phyloP scores from a whole-genome alignment of 805 yeast species.

The Priceomyces haplophilus region DNA sequence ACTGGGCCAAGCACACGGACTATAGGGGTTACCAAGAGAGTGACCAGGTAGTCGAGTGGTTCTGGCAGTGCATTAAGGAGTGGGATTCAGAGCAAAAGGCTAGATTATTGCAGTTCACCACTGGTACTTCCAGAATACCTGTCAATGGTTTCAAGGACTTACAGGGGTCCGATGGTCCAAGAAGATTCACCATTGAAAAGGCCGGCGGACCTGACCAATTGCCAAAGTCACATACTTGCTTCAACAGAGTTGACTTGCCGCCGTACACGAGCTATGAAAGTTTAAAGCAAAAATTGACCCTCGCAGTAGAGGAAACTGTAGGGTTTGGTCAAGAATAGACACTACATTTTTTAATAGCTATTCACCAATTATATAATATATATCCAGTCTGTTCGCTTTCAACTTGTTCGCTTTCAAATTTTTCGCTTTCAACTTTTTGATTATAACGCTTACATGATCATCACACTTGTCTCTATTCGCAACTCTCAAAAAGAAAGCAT shows the following conservation, averaged over 20 bases:
- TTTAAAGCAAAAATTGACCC: slow-evolving; percentile 82
- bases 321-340: slow-evolving; percentile 95
- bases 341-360: neutral
- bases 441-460: too few relatives aligned
- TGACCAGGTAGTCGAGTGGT: slow-evolving; percentile 97
- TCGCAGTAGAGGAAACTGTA: slow-evolving; percentile 98
- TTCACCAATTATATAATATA: neutral
- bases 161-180: slow-evolving; percentile 99
- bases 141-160: slow-evolving; percentile 98
- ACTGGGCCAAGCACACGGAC: slow-evolving; percentile 99
- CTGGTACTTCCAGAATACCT: slow-evolving; percentile 98
- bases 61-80: slow-evolving; percentile 89
- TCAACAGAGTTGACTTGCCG: slow-evolving; percentile 97
- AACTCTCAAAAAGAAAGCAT: too few relatives aligned
- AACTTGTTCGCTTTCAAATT: neutral
- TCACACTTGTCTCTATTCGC: too few relatives aligned
- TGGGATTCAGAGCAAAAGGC: slow-evolving; percentile 98
- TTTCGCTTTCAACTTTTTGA: too few relatives aligned
- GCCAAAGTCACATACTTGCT: slow-evolving; percentile 98
- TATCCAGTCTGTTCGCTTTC: neutral
- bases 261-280: slow-evolving; percentile 83
- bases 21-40: slow-evolving; percentile 96
- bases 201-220: slow-evolving; percentile 92
- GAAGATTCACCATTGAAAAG: slow-evolving; percentile 97
- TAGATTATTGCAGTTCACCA: slow-evolving; percentile 90